Conservation (phyloP, 2,329 filamentous ascomycete genomes). For the Paecilomyces sp. region DNA sequence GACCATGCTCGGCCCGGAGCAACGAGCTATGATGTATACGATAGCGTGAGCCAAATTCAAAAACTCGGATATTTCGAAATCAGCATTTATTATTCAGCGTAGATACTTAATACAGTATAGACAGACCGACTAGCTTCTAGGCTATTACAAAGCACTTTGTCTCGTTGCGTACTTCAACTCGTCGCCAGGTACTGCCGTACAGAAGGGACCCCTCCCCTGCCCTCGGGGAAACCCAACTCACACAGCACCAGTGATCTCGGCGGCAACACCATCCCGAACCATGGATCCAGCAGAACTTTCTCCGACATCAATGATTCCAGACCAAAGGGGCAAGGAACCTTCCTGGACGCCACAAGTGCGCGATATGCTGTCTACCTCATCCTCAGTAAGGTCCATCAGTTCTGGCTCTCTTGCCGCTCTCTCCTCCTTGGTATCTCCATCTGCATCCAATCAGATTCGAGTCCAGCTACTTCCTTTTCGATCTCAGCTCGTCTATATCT, state of each 20-base stretch:
- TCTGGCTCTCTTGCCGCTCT: too few species aligned
- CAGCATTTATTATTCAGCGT: neutral
- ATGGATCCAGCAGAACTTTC: neutral
- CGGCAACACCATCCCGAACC: neutral
- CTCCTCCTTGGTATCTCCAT: too few species aligned
- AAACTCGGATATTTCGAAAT: neutral
- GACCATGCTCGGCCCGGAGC: neutral
- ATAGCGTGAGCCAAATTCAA: neutral
- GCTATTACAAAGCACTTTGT: too few species aligned
- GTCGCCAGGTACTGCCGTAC: neutral
- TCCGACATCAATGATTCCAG: neutral
- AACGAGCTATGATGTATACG: neutral
- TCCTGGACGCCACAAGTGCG: neutral
- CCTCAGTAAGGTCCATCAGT: too few species aligned
- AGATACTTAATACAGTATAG: too few species aligned
- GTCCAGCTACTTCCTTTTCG: too few species aligned
- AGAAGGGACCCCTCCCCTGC: neutral
- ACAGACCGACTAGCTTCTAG: too few species aligned
- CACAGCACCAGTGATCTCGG: neutral
- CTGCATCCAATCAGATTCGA: too few species aligned
- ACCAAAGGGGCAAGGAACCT: neutral
- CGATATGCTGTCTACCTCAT: too few species aligned
- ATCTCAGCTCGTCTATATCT: too few species aligned
- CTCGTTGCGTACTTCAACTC: too few species aligned
- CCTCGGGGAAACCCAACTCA: neutral